phyloP scores from a whole-genome alignment of 1,284 basidiomycete species.

The Meira nashicola region DNA sequence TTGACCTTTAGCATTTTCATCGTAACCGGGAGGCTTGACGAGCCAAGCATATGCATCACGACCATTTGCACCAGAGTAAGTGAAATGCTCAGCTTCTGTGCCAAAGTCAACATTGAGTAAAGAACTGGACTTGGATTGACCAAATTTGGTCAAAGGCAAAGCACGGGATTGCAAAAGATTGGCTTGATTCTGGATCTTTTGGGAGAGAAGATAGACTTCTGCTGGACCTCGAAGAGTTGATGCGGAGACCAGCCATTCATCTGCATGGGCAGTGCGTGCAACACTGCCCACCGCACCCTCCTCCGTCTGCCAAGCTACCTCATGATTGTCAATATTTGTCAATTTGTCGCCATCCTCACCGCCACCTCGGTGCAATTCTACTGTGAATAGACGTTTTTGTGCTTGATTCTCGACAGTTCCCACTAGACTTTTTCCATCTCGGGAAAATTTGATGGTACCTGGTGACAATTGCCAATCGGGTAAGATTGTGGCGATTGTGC shows the following conservation, averaged over 20 bases:
- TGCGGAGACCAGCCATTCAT: background rate
- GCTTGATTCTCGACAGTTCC: slow-evolving; percentile 21
- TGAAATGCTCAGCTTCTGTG: slow-evolving; percentile 22
- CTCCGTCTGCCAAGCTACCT: background rate
- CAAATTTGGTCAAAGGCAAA: slow-evolving; percentile 12
- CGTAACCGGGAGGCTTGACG: slow-evolving; percentile 22
- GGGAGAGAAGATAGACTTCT: slow-evolving; percentile 20
- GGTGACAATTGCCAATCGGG: slow-evolving; percentile 35
- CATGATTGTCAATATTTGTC: too few relatives aligned
- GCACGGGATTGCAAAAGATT: background rate
- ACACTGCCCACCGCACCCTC: slow-evolving; percentile 11
- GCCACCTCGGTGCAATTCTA: slow-evolving; percentile 9
- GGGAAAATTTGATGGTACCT: slow-evolving; percentile 15
- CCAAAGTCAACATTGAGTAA: slow-evolving; percentile 26
- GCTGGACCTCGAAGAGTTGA: slow-evolving; percentile 14
- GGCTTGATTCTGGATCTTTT: background rate
- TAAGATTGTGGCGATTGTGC: slow-evolving; percentile 7
- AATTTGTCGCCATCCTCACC: slow-evolving; percentile 11
- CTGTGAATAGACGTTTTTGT: slow-evolving; percentile 18
- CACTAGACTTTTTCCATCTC: slow-evolving; percentile 15
- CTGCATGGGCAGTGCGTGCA: slow-evolving; percentile 4
- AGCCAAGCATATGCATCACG: slow-evolving; percentile 25
- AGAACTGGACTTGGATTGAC: background rate
- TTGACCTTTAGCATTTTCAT: background rate
- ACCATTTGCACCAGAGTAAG: slow-evolving; percentile 21